These are phyloP conservation scores for Tricholoma sp. DNA, from an alignment of 768 basidiomycete genomes.

Conservation along the genomic window DNA sequence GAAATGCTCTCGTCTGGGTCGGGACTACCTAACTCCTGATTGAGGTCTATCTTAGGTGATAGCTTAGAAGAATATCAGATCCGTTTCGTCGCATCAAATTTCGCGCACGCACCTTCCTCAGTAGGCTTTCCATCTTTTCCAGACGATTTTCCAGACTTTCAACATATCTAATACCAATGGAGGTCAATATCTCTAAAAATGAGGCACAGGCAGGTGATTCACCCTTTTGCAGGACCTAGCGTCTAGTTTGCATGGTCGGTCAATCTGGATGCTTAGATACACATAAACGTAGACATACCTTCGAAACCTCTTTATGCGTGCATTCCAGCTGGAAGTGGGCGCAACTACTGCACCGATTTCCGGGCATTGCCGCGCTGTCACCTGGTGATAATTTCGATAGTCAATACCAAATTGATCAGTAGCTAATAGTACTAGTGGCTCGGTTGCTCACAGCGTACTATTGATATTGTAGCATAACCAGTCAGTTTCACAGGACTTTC, in stretches of 20 bases:
- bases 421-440: not conserved
- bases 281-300: conserved; percentile 31
- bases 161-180: conserved; percentile 43
- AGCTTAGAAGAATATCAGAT: conserved; percentile 23
- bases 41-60: conserved; percentile 60
- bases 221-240: conserved; percentile 64
- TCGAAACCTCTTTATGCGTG: conserved; percentile 64
- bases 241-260: conserved; percentile 23
- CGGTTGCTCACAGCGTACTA: conserved; percentile 29
- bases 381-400: conserved; percentile 44
- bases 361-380: conserved; percentile 64
- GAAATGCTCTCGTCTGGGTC: conserved; percentile 29
- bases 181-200: not conserved
- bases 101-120: conserved; percentile 38
- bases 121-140: conserved; percentile 59
- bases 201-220: not conserved
- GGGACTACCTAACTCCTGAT: conserved; percentile 46
- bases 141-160: conserved; percentile 58
- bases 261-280: not conserved
- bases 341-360: conserved; percentile 62
- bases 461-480: not conserved
- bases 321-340: conserved; percentile 54
- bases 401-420: conserved; percentile 14
- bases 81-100: not conserved
- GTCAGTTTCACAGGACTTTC: not conserved